Evolutionary conservation across 1,139 yeast species (phyloP), one percentile per base, ranked within the genome.

Genomic region (Pneumocystis canis): DNA sequence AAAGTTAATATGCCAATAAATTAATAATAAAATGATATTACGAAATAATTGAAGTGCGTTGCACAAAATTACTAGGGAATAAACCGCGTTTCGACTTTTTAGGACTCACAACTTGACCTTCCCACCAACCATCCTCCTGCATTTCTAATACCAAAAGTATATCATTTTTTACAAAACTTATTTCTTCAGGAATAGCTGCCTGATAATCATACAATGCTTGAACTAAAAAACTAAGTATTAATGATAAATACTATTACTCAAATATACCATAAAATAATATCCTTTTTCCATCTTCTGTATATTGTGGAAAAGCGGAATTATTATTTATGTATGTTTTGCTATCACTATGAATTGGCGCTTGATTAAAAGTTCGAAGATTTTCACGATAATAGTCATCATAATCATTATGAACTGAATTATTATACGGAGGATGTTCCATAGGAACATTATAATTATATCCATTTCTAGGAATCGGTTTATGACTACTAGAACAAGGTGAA

Each of bases 41-140:
- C 30, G 41, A 57, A 57, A 39, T 35, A 11, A 57, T 11, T 35
- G 59, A 20, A 39, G 59, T 35, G 11, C 40, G 59, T 57, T 35
- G 41, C 37, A 39, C 41, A 39, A 76, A 88, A 70, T 89, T 88
- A 64, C 90, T 87, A 14, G 96, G 96, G 2, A 89, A 92, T 62
- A 88, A 78, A 0, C 96, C 96, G 9, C 83, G 77, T 35, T 69
- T 68, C 11, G 80, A 81, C 33, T 82, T 78, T 64, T 80, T 80
- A 16, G 66, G 65, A n/a, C 73, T 73, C 7, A 81, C 77, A 62
- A 85, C 82, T 71, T 89, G 95, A 66, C 88, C 86, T 68, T 85
- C 84, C 84, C 86, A 89, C 96, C 96, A 89, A 41, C 89, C 89
- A 70, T 89, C 96, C 63, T 85, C 90, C 72, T 88, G 95, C 77